Evolutionary conservation across 441 rosid genomes (phyloP).

Genomic region (Populus trichocarpa): DNA sequence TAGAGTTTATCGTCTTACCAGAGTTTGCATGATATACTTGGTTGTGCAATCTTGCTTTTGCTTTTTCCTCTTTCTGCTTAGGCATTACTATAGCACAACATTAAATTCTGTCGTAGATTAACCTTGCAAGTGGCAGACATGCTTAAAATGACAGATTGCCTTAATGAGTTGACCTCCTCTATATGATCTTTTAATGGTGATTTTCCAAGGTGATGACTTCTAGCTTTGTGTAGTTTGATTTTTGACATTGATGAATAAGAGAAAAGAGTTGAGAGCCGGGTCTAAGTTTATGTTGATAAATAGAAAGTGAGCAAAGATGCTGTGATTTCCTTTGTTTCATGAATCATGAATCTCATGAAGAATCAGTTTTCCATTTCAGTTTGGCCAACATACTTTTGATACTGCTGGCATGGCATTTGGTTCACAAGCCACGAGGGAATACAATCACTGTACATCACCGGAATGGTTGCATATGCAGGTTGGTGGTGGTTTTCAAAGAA

Average conservation of each 20-base stretch:
- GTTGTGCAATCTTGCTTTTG: neutral
- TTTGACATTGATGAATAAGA: neutral
- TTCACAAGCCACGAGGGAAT: constrained; percentile 59
- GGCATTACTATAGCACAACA: neutral
- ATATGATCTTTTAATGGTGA: neutral
- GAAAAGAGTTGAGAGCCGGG: neutral
- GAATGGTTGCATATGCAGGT: constrained; percentile 93
- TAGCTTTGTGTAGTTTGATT: neutral
- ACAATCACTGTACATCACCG: constrained; percentile 56
- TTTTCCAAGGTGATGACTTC: neutral
- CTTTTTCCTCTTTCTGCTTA: neutral
- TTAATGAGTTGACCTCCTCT: neutral
- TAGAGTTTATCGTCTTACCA: neutral
- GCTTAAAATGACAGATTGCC: neutral
- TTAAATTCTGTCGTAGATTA: neutral
- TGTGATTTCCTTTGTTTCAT: constrained; percentile 3
- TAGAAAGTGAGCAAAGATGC: neutral
- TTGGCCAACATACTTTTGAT: constrained; percentile 60
- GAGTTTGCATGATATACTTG: neutral
- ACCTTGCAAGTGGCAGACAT: neutral
- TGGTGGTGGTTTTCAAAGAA: constrained; percentile 68
- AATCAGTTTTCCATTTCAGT: constrained; percentile 42
- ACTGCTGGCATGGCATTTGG: constrained; percentile 49
- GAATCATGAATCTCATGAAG: neutral
- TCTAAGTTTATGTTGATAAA: neutral